Conservation (phyloP, 1,139 yeast genomes). For the Yamadazyma buinensis region DNA sequence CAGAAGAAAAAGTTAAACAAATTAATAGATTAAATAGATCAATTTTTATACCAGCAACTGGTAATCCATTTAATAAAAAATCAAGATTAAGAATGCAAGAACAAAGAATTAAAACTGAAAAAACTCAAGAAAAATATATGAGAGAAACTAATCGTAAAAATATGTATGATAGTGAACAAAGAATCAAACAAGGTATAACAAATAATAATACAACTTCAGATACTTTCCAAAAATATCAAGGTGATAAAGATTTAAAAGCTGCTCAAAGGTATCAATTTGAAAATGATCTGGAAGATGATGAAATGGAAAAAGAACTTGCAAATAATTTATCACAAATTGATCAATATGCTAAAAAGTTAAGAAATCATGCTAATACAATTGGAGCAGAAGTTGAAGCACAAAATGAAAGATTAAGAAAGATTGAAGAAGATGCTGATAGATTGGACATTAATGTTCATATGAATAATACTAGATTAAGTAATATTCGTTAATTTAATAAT, state of each 20-base stretch:
- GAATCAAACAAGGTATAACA: conserved; percentile 41
- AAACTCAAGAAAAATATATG: conserved; percentile 56
- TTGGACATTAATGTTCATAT: conserved; percentile 54
- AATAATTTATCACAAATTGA: conserved; percentile 52
- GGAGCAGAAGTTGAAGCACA: conserved; percentile 50
- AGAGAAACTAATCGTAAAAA: conserved; percentile 41
- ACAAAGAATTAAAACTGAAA: conserved; percentile 61
- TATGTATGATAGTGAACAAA: conserved; percentile 45
- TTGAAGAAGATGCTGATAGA: conserved; percentile 54
- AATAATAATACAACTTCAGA: conserved; percentile 37
- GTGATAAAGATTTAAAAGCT: conserved; percentile 44
- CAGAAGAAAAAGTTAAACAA: conserved; percentile 80
- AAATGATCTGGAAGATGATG: conserved; percentile 56
- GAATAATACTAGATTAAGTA: conserved; percentile 44
- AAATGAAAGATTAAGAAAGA: conserved; percentile 44
- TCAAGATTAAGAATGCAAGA: conserved; percentile 75
- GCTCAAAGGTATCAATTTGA: conserved; percentile 51
- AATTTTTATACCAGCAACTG: conserved; percentile 75
- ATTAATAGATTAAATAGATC: conserved; percentile 77
- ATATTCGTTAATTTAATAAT: conserved; percentile 36
- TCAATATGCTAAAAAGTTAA: conserved; percentile 40
- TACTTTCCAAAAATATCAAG: conserved; percentile 45
- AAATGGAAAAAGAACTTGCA: conserved; percentile 55
- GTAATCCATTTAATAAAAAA: conserved; percentile 85
- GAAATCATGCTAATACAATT: conserved; percentile 42